Evolutionary conservation across 768 basidiomycete genomes (phyloP).

Genomic region (Naganishia randhawae): DNA sequence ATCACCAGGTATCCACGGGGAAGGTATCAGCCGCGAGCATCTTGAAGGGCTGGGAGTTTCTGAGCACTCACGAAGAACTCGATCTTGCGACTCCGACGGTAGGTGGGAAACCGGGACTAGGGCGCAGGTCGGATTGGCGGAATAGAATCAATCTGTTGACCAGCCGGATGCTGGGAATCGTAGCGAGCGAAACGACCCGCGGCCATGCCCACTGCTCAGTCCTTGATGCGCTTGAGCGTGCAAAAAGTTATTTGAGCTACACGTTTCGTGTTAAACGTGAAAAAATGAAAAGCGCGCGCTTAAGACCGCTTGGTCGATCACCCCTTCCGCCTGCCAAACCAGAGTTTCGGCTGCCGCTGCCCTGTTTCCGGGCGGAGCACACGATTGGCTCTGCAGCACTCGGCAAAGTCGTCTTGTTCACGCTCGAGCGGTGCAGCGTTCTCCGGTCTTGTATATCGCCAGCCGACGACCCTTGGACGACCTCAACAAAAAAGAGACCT

Average conservation of each 20-base stretch:
- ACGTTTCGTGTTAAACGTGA: background rate
- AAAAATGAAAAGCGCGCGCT: conserved; percentile 1
- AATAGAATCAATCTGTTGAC: background rate
- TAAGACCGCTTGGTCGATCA: background rate
- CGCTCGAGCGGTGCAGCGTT: background rate
- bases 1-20: conserved; percentile 2
- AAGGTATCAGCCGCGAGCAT: background rate
- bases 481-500: conserved; percentile 21
- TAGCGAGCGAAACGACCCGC: background rate
- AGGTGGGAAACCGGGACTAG: conserved; percentile 12
- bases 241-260: background rate
- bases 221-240: conserved; percentile 4
- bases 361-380: background rate
- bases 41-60: background rate
- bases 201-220: background rate
- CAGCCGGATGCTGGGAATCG: background rate
- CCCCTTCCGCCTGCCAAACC: too few species aligned
- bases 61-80: conserved; percentile 10
- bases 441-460: background rate
- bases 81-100: conserved; percentile 14
- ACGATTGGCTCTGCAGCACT: background rate
- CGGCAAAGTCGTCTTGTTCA: conserved; percentile 5
- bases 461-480: conserved; percentile 20
- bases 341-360: background rate
- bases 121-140: background rate